phyloP scores from a whole-genome alignment of 2,329 filamentous ascomycete genomes.

The Pestalotiopsis sp. region DNA sequence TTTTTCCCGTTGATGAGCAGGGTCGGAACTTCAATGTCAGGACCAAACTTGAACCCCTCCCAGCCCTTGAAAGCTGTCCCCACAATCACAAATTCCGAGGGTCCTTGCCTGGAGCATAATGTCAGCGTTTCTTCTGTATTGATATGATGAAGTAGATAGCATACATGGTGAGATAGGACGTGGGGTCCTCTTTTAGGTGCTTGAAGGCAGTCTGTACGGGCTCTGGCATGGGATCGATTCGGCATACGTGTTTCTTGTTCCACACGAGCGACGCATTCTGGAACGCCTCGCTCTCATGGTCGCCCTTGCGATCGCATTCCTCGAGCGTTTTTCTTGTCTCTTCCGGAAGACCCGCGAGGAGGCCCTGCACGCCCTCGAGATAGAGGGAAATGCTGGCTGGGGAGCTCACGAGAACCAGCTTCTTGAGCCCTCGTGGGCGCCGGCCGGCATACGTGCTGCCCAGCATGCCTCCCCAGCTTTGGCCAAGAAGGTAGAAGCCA shows the following conservation, averaged over 20 bases:
- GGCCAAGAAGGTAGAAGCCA: conserved; percentile 21
- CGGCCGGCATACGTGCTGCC: conserved; percentile 16
- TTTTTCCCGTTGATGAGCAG: conserved; percentile 27
- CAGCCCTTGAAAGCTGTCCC: conserved; percentile 20
- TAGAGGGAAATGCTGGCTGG: background rate
- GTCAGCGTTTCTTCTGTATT: background rate
- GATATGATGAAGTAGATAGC: background rate
- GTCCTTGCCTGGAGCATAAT: conserved; percentile 19
- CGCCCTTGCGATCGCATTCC: background rate
- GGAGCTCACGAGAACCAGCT: background rate
- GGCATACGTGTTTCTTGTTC: background rate
- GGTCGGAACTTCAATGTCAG: conserved; percentile 15
- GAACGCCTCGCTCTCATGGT: background rate
- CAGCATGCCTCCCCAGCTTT: conserved; percentile 24
- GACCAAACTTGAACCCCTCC: conserved; percentile 21
- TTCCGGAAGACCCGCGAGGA: background rate
- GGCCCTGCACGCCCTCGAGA: background rate
- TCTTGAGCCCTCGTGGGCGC: background rate
- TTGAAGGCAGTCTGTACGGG: background rate
- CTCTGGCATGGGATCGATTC: background rate
- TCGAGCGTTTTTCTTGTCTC: background rate
- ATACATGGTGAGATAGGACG: background rate
- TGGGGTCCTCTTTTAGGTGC: background rate
- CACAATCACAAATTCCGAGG: conserved; percentile 17
- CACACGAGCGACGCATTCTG: background rate